Evolutionary conservation across 495 filamentous ascomycete species (phyloP).

Genomic region (Podospora australis): DNA sequence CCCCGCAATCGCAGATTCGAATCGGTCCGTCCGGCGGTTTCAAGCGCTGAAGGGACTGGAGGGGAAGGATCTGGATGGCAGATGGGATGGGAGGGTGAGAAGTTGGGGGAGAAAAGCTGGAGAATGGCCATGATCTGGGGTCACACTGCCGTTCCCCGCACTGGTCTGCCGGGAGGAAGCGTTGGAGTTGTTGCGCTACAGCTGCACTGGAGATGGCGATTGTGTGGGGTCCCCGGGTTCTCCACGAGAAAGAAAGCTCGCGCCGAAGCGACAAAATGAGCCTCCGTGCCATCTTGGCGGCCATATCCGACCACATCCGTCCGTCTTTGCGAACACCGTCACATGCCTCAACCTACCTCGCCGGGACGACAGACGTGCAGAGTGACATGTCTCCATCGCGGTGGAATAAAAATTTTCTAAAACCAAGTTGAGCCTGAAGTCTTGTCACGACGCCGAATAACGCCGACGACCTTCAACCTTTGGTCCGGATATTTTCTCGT

Average conservation of each 20-base stretch:
- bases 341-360: not conserved
- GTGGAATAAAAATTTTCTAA: not conserved
- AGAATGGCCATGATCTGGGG: not conserved
- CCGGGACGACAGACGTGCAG: not conserved
- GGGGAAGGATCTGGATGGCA: not conserved
- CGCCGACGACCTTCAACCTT: not conserved
- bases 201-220: not conserved
- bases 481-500: not conserved
- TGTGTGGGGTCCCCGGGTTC: constrained; percentile 7
- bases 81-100: not conserved
- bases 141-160: constrained; percentile 7
- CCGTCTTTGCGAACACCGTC: too few species aligned
- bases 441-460: not conserved
- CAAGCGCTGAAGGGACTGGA: not conserved
- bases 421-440: not conserved
- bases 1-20: constrained; percentile 3
- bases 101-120: too few species aligned
- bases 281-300: too few species aligned
- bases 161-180: too few species aligned
- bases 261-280: constrained; percentile 4
- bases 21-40: constrained; percentile 12
- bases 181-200: too few species aligned
- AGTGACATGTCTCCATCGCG: too few species aligned
- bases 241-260: constrained; percentile 13
- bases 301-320: too few species aligned